These are phyloP conservation scores for Viridothelium virens DNA, from an alignment of 495 filamentous ascomycete species.

Conservation along the genomic window DNA sequence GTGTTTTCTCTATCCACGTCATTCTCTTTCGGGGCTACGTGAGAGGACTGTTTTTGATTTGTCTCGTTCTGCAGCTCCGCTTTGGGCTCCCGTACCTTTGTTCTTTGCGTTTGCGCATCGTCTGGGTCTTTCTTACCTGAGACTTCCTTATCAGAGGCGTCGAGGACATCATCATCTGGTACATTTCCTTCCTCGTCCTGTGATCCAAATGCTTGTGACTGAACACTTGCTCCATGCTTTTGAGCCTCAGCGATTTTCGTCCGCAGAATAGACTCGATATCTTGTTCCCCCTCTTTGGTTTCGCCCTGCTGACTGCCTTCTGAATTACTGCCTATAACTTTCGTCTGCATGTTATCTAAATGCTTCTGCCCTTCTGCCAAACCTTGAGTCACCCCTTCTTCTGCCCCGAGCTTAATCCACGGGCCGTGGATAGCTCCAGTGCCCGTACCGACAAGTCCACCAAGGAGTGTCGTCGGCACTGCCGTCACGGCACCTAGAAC, in stretches of 20 bases:
- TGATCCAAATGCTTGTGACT: not conserved
- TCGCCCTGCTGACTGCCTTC: not conserved
- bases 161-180: not conserved
- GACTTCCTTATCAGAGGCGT: not conserved
- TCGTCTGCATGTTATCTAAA: not conserved
- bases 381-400: conserved; percentile 8
- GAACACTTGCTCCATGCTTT: not conserved
- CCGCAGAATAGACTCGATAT: not conserved
- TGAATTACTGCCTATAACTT: not conserved
- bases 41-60: not conserved
- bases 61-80: not conserved
- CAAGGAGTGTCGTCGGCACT: conserved; percentile 20
- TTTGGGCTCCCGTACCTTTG: not conserved
- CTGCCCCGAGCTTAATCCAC: conserved; percentile 20
- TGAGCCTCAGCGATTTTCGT: not conserved
- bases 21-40: not conserved
- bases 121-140: not conserved
- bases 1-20: not conserved
- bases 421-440: conserved; percentile 23
- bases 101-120: not conserved
- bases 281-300: not conserved
- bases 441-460: conserved; percentile 21
- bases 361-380: not conserved
- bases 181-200: not conserved
- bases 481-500: conserved; percentile 18